Evolutionary conservation across 139 green algal species (phyloP).

Genomic region (Zygnema cylindricum): DNA sequence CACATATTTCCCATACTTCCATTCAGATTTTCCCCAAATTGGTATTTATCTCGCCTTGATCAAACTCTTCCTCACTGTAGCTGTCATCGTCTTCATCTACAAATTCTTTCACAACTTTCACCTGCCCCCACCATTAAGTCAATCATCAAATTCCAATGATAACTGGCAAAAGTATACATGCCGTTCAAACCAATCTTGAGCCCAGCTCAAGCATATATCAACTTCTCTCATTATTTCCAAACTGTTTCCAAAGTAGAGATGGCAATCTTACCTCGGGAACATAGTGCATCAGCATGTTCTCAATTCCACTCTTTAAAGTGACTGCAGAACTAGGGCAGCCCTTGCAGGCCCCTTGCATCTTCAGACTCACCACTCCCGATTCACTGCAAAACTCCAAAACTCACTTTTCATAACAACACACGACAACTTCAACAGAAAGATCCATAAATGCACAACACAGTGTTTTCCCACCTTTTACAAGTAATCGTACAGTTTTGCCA

Average conservation of each 20-base stretch:
- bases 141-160: neutral
- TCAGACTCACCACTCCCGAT: constrained; percentile 87
- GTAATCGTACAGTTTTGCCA: too few relatives aligned
- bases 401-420: neutral
- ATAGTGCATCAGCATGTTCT: constrained; percentile 94
- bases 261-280: constrained; percentile 44
- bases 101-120: neutral
- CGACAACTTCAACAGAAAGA: neutral
- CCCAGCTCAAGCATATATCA: neutral
- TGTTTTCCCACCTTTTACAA: too few relatives aligned
- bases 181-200: neutral
- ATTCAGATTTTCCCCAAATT: constrained; percentile 1
- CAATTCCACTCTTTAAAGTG: constrained; percentile 97
- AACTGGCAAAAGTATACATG: neutral
- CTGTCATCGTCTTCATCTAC: neutral
- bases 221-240: neutral
- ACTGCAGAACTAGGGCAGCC: constrained; percentile 93
- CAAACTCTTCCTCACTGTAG: neutral
- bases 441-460: neutral
- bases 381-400: too few relatives aligned
- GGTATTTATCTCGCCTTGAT: neutral
- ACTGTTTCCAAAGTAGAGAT: neutral
- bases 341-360: constrained; percentile 89
- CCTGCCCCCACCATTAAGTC: neutral
- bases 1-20: too few relatives aligned